phyloP scores from a whole-genome alignment of 2,329 filamentous ascomycete species.

The Arthrocladium fulminans region DNA sequence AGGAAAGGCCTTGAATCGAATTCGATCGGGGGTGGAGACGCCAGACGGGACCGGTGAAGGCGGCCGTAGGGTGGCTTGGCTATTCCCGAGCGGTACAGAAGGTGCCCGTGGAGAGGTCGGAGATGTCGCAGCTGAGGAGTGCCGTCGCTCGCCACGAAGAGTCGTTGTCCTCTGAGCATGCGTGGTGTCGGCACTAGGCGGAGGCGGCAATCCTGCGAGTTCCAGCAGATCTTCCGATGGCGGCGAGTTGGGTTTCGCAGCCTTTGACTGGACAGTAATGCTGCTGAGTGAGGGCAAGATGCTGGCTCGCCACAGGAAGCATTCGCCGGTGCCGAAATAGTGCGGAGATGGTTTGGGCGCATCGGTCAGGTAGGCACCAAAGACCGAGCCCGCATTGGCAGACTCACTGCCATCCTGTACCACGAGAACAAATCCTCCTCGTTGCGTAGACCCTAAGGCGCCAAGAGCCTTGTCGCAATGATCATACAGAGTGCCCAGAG shows the following conservation, averaged over 20 bases:
- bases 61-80: not conserved
- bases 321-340: conserved; percentile 95
- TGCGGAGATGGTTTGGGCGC: conserved; percentile 69
- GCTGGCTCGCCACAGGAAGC: conserved; percentile 78
- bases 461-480: conserved; percentile 57
- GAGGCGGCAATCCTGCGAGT: conserved; percentile 54
- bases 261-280: conserved; percentile 20
- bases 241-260: not conserved
- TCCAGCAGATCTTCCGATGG: conserved; percentile 36
- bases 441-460: conserved; percentile 44
- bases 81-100: conserved; percentile 1
- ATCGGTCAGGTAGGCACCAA: conserved; percentile 91
- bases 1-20: conserved; percentile 94
- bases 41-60: conserved; percentile 24
- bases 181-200: conserved; percentile 59
- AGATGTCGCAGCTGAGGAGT: conserved; percentile 26
- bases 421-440: conserved; percentile 84
- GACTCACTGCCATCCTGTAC: conserved; percentile 57
- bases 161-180: conserved; percentile 55
- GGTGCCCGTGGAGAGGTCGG: conserved; percentile 18
- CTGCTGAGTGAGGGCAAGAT: conserved; percentile 48
- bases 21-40: conserved; percentile 57
- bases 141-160: conserved; percentile 32
- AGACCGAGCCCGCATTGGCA: conserved; percentile 43
- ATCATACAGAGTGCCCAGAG: conserved; percentile 75